Base-by-base conservation (phyloP, 495 filamentous ascomycete genomes). In the Annulohypoxylon stygium region DNA sequence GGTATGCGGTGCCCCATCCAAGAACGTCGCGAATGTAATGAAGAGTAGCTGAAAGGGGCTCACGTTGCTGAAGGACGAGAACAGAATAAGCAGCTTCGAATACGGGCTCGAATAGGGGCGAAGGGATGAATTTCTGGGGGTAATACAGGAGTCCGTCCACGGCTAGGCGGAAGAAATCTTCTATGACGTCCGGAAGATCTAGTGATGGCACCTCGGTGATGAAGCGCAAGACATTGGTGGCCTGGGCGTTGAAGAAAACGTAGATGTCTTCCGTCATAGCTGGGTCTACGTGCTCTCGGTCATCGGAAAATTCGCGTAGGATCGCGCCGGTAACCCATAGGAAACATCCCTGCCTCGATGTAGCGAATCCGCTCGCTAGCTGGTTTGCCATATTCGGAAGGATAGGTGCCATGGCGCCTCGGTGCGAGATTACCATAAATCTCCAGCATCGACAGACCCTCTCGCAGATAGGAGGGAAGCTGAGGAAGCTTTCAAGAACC, bases 311-410 rank as follows among this genome's bases (percentile, higher is more conserved):
- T 76, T 99, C 96, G 47, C 97, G 92, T 16, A 98, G 87, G 69
- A 99, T 95, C 10, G 96, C 92, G 70, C 93, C 93, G 2, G 95
- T 97, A 25, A 94, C 95, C 96, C 96, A 99, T 43, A 99, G 83
- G 85, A 99, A 98, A 80, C 95, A 97, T 18, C 96, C 97, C 81
- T 98, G 95, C 48, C 90, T 90, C 2, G 95, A 97, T 12, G 87
- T 88, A 47, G 92, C 85, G 79, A 98, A 99, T 0, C 94, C 94
- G 64, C 83, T 86, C 5, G 93, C 91, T 51, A 99, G 88, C 78
- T 95, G 94, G 67, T 94, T 90, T 20, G 97, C 96, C 76, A 99
- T 88, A 8, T 89, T 86, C 4, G 92, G 93, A 20, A 99, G 85
- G 2, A 99, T 84, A 23, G 95, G 93, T 20, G 90, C 87, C 84